Base-by-base conservation (phyloP, 179 eudicot genomes). In the Carnegiea gigantea region DNA sequence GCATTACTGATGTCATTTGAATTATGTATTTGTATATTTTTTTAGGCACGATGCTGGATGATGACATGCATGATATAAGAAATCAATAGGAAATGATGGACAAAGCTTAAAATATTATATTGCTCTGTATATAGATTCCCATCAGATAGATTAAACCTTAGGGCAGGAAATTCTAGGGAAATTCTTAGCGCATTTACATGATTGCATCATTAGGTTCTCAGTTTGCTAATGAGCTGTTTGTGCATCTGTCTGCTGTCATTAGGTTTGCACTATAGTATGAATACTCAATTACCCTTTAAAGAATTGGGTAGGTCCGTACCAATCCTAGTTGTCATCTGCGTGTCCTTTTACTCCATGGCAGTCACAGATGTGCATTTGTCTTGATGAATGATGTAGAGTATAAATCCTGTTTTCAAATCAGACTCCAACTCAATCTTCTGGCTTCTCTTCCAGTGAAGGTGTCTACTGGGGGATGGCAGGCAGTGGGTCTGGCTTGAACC, bases 401-500 rank as follows among this genome's bases (percentile, higher is more conserved):
- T n/a, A 53, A 49, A 5, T 40, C 44, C 14, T 75, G 7, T 49
- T 28, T 51, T 14, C 40, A 48, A 13, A 18, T 33, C 24, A 48
- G 21, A 12, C 11, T 36, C 21, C 46, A 18, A 3, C 48, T 77
- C 10, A 77, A 8, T 28, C 21, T 36, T 23, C 23, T 20, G 11
- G 20, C 7, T 15, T 20, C 30, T 8, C 9, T 59, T 21, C 30
- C 48, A 38, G 68, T 30, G 70, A 76, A 77, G 24, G 1, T 18
- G 23, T 36, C 21, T n/a, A 33, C 1, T 30, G 68, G 36, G 70
- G 70, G 33, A 60, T 60, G 79, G 70, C 40, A 23, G 51, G 30
- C 24, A 38, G 76, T 68, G 71, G 28, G 67, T 51, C 73, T 26
- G 79, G 82, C 8, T 38, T 70, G 46, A 82, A 62, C 77, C 73